A percentile compares a stretch with the other conserved stretches of the same genome.
Evolutionary conservation across 164 flowering plant species (phyloP).

Genomic region (Hamamelis virginiana): DNA sequence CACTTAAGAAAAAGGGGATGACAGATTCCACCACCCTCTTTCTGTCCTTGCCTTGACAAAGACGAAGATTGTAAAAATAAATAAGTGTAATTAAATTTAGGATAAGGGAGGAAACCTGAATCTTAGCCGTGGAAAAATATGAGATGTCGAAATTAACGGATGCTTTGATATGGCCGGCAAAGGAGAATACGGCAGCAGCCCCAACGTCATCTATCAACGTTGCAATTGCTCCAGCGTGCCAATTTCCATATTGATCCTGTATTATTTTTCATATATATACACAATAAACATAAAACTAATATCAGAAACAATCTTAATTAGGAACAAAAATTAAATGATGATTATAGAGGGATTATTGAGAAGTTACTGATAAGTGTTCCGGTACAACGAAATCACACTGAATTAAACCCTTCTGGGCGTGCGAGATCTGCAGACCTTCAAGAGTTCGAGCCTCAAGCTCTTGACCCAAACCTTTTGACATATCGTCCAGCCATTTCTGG

Average conservation of each 20-base stretch:
- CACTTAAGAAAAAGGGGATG: too few species aligned
- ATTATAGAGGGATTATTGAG: background rate
- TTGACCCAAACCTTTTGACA: conserved; percentile 12
- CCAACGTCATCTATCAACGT: conserved; percentile 36
- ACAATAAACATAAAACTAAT: background rate
- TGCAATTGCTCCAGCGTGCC: conserved; percentile 48
- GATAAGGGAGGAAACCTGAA: conserved; percentile 13
- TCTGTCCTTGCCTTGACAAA: too few species aligned
- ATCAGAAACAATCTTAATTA: background rate
- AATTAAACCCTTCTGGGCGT: conserved; percentile 23
- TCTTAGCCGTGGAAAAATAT: conserved; percentile 28
- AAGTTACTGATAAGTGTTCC: conserved; percentile 22
- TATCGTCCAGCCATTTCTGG: conserved; percentile 24
- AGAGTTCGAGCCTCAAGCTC: conserved; percentile 19
- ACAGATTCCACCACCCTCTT: too few species aligned
- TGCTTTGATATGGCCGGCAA: conserved; percentile 10
- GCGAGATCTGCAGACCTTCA: conserved; percentile 20
- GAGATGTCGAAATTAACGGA: conserved; percentile 32
- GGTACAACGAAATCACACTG: conserved; percentile 33
- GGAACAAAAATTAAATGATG: background rate
- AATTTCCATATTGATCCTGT: conserved; percentile 39
- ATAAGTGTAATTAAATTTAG: background rate
- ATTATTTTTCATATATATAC: background rate
- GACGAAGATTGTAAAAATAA: background rate
- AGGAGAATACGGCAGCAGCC: conserved; percentile 17